Evolutionary conservation across 495 filamentous ascomycete genomes (phyloP).

Genomic region (Xylaria grammica): DNA sequence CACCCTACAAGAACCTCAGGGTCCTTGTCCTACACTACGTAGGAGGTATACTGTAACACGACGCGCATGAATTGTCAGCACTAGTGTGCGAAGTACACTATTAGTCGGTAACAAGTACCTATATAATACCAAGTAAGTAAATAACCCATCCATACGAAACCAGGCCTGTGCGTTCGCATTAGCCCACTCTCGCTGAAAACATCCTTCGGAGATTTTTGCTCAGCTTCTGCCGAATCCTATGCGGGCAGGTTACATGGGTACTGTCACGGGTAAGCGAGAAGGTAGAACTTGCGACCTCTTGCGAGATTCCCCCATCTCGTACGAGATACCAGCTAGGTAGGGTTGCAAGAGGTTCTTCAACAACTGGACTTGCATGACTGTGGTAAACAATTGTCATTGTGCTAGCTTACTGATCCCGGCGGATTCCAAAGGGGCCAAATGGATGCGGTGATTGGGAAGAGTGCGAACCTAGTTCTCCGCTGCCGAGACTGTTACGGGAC

Average conservation of each 20-base stretch:
- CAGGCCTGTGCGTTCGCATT: constrained; percentile 7
- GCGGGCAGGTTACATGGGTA: constrained; percentile 10
- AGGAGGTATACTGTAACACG: not conserved
- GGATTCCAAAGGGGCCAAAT: not conserved
- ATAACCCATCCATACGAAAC: not conserved
- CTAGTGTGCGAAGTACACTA: not conserved
- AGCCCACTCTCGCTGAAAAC: not conserved
- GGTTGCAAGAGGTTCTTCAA: no score
- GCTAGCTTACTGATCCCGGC: not conserved
- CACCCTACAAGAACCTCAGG: not conserved
- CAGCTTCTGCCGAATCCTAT: constrained; percentile 14
- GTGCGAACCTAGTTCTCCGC: no score
- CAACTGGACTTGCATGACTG: not conserved
- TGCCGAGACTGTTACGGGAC: no score
- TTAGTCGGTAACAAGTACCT: not conserved
- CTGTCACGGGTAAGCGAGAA: constrained; percentile 3
- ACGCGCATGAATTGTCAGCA: constrained; percentile 18
- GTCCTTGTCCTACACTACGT: not conserved
- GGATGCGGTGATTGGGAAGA: no score
- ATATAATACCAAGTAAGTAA: not conserved
- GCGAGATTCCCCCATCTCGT: not conserved
- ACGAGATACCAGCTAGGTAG: no score
- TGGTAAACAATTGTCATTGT: not conserved
- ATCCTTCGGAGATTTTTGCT: constrained; percentile 13
- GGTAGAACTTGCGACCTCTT: not conserved